Conservation (phyloP, 495 filamentous ascomycete genomes). For the Neurospora sp. region DNA sequence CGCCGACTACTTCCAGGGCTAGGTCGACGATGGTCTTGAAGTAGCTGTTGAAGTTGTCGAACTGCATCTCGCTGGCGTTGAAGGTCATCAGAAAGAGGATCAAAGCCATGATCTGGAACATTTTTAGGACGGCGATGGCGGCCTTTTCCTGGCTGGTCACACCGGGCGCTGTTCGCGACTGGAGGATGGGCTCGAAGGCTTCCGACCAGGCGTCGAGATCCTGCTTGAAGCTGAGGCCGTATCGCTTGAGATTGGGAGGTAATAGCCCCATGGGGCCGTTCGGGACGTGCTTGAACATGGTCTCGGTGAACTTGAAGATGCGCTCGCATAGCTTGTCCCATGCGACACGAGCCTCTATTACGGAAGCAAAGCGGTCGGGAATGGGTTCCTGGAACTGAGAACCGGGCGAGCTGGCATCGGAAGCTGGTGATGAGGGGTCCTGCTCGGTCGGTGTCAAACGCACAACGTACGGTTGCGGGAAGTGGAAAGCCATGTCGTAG, state of each 20-base stretch:
- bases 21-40: constrained; percentile 36
- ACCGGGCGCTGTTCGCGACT: constrained; percentile 34
- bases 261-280: constrained; percentile 38
- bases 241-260: constrained; percentile 33
- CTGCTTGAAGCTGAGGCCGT: constrained; percentile 29
- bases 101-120: constrained; percentile 42
- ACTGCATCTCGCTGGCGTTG: constrained; percentile 35
- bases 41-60: constrained; percentile 29
- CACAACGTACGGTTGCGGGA: constrained; percentile 45
- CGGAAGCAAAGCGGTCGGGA: constrained; percentile 35
- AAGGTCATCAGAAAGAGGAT: constrained; percentile 47
- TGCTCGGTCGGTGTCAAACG: constrained; percentile 31
- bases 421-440: constrained; percentile 28
- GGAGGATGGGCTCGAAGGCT: constrained; percentile 41
- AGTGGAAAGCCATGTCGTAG: constrained; percentile 52
- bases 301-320: constrained; percentile 44
- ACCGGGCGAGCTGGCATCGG: constrained; percentile 32
- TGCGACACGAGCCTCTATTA: constrained; percentile 37
- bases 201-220: constrained; percentile 41
- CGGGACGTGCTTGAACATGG: constrained; percentile 34
- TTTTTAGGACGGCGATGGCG: constrained; percentile 43
- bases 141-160: constrained; percentile 43
- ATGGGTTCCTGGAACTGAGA: constrained; percentile 29
- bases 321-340: constrained; percentile 42
- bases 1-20: constrained; percentile 37